A percentile compares a stretch with the other conserved stretches of the same genome.
phyloP scores from a whole-genome alignment of 2,329 filamentous ascomycete genomes.

The Didymella exigua region DNA sequence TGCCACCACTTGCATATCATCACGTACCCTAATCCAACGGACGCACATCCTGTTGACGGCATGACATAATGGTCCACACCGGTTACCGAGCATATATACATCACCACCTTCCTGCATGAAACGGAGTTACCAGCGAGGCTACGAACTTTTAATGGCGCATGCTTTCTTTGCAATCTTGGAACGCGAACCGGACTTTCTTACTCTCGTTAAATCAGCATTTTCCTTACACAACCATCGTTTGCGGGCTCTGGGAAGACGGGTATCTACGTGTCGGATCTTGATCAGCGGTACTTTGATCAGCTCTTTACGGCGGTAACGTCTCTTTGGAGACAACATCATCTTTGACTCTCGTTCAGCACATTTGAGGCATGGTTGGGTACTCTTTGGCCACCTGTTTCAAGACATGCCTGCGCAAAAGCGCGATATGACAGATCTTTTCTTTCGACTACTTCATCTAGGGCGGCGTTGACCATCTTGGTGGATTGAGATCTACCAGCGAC shows the following conservation, averaged over 20 bases:
- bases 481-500: slow-evolving; percentile 8
- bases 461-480: slow-evolving; percentile 13
- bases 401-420: slow-evolving; percentile 11
- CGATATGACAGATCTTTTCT: slow-evolving; percentile 9
- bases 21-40: slow-evolving; percentile 29
- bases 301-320: slow-evolving; percentile 20
- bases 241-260: slow-evolving; percentile 33
- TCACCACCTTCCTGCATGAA: slow-evolving; percentile 41
- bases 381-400: background rate
- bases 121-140: slow-evolving; percentile 45
- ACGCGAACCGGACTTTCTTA: slow-evolving; percentile 41
- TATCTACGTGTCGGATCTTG: slow-evolving; percentile 28
- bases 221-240: slow-evolving; percentile 20
- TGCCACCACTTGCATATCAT: slow-evolving; percentile 19
- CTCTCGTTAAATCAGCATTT: slow-evolving; percentile 37
- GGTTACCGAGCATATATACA: slow-evolving; percentile 29
- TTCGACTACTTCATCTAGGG: slow-evolving; percentile 17
- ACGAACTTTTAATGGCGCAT: slow-evolving; percentile 49
- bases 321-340: slow-evolving; percentile 15
- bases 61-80: slow-evolving; percentile 45
- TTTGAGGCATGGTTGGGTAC: slow-evolving; percentile 18
- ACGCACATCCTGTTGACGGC: slow-evolving; percentile 35
- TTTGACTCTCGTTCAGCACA: slow-evolving; percentile 25
- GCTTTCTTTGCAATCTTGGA: slow-evolving; percentile 28
- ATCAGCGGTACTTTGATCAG: slow-evolving; percentile 38